Conservation (phyloP, 2,329 filamentous ascomycete species). For the Apiospora saccharicola region DNA sequence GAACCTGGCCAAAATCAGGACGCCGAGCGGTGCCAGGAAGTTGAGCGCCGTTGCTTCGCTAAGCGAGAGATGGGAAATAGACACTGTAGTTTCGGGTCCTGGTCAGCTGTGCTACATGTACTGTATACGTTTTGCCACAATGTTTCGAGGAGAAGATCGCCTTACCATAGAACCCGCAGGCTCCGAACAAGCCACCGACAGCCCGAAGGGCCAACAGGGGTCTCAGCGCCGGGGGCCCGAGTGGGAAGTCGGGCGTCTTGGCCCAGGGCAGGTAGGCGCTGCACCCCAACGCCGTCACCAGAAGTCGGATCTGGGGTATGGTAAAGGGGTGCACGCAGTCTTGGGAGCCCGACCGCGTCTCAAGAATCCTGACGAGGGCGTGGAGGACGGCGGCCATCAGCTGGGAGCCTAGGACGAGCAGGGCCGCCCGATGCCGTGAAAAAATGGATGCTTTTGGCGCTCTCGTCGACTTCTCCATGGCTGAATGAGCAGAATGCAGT, state of each 20-base stretch:
- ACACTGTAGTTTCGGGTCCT: not conserved
- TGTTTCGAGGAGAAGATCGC: no score
- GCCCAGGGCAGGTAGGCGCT: not conserved
- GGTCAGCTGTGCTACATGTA: no score
- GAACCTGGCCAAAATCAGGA: slow-evolving; percentile 10
- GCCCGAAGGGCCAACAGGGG: slow-evolving; percentile 15
- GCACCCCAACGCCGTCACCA: slow-evolving; percentile 9
- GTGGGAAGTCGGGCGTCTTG: not conserved
- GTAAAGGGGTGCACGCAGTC: slow-evolving; percentile 22
- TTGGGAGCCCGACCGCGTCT: slow-evolving; percentile 1
- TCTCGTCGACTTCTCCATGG: not conserved
- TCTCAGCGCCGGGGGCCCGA: slow-evolving; percentile 16
- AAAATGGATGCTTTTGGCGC: not conserved
- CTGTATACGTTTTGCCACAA: no score
- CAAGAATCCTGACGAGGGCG: not conserved
- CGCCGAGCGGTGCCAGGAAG: slow-evolving; percentile 21
- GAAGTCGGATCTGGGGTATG: slow-evolving; percentile 17
- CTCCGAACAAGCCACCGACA: slow-evolving; percentile 2
- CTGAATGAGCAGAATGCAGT: no score
- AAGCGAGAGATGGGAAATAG: slow-evolving; percentile 17
- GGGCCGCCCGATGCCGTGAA: slow-evolving; percentile 12
- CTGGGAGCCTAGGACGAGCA: slow-evolving; percentile 17
- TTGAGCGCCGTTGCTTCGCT: slow-evolving; percentile 23
- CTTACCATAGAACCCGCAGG: slow-evolving; percentile 23
- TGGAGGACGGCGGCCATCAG: not conserved